phyloP scores from a whole-genome alignment of 169 alveolate genomes.

The Plasmodium gallinaceum region DNA sequence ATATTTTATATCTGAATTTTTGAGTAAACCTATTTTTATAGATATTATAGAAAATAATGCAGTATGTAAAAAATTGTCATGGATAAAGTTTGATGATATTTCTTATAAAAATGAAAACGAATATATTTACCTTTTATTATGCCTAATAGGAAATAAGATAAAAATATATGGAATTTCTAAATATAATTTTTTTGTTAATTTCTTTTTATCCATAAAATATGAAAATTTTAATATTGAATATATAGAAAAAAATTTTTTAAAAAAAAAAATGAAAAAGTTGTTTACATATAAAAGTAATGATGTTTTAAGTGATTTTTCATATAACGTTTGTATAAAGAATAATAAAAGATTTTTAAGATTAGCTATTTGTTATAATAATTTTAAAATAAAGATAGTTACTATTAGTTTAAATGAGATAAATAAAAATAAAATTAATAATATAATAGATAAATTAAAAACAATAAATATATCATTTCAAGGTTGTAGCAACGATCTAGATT shows the following conservation, averaged over 20 bases:
- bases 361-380: slow-evolving; percentile 32
- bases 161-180: slow-evolving; percentile 39
- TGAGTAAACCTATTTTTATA: slow-evolving; percentile 16
- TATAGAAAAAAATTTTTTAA: background rate
- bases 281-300: slow-evolving; percentile 39
- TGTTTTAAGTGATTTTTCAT: slow-evolving; percentile 35
- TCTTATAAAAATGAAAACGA: background rate
- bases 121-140: slow-evolving; percentile 28
- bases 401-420: slow-evolving; percentile 26
- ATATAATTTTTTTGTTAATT: slow-evolving; percentile 4
- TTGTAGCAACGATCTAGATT: background rate
- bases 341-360: slow-evolving; percentile 36
- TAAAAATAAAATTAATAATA: slow-evolving; percentile 11
- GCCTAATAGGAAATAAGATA: slow-evolving; percentile 33
- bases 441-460: slow-evolving; percentile 14
- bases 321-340: slow-evolving; percentile 27
- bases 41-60: slow-evolving; percentile 32
- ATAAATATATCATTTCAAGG: slow-evolving; percentile 16
- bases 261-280: slow-evolving; percentile 20
- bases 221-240: background rate
- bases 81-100: slow-evolving; percentile 19
- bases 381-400: slow-evolving; percentile 29
- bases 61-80: slow-evolving; percentile 45
- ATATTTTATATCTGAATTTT: slow-evolving; percentile 39
- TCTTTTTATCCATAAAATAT: slow-evolving; percentile 12